A percentile compares a stretch with the other conserved stretches of the same genome.
Conservation (phyloP, 176 grass and related monocot species). For the Oryza rufipogon region DNA sequence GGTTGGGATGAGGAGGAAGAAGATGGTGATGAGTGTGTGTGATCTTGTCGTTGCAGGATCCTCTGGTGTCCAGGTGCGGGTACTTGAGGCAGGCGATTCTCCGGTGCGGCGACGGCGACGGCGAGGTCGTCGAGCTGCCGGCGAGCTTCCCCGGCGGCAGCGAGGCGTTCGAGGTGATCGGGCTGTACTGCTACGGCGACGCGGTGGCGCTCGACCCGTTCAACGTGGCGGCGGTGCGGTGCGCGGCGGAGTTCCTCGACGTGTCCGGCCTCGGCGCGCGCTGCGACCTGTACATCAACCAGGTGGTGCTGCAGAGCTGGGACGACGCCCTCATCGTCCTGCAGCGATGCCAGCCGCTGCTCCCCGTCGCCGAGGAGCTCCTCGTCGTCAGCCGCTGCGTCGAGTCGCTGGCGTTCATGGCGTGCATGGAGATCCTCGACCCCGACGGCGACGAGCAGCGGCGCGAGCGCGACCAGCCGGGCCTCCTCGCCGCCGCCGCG, state of each 20-base stretch:
- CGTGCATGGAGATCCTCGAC: slow-evolving; percentile 99
- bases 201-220: slow-evolving; percentile 73
- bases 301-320: slow-evolving; percentile 93
- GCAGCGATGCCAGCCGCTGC: slow-evolving; percentile 68
- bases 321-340: slow-evolving; percentile 89
- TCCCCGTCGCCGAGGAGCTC: slow-evolving; percentile 76
- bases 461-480: slow-evolving; percentile 46
- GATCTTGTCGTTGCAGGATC: slow-evolving; percentile 43
- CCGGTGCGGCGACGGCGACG: slow-evolving; percentile 20
- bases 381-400: slow-evolving; percentile 85
- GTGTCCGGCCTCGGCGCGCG: slow-evolving; percentile 61
- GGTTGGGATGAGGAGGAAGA: too few relatives aligned
- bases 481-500: background rate
- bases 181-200: slow-evolving; percentile 77
- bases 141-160: slow-evolving; percentile 59
- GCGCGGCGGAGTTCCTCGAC: slow-evolving; percentile 72
- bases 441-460: slow-evolving; percentile 55
- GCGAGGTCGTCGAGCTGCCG: slow-evolving; percentile 60
- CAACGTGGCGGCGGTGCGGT: slow-evolving; percentile 79
- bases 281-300: slow-evolving; percentile 93
- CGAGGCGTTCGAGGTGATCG: slow-evolving; percentile 79
- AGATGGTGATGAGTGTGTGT: background rate
- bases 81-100: slow-evolving; percentile 59
- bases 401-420: slow-evolving; percentile 95
- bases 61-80: slow-evolving; percentile 60